Conservation (phyloP, 441 rosid genomes). For the Metrosideros polymorpha region DNA sequence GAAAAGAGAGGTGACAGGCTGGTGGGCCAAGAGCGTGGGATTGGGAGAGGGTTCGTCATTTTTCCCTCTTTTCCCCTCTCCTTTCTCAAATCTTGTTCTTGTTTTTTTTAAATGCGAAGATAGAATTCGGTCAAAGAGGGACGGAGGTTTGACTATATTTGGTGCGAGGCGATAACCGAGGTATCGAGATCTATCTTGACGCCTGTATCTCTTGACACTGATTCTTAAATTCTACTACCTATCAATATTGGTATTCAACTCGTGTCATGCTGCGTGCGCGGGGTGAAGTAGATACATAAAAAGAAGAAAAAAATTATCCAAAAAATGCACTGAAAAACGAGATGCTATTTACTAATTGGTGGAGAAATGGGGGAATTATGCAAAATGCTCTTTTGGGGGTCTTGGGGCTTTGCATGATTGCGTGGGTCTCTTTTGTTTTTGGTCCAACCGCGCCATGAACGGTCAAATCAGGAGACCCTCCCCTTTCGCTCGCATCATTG, state of each 20-base stretch:
- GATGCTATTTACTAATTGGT: no score
- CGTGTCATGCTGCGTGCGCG: no score
- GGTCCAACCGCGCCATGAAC: neutral
- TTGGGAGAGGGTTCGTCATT: neutral
- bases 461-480: neutral
- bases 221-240: neutral
- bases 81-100: neutral
- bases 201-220: neutral
- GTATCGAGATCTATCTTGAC: neutral
- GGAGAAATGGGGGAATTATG: no score
- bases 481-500: neutral
- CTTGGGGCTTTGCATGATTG: neutral
- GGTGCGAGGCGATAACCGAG: neutral
- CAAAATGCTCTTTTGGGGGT: neutral
- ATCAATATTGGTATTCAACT: fast-evolving
- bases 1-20: neutral
- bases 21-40: neutral
- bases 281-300: neutral
- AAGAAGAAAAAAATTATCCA: no score
- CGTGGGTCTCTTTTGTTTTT: neutral
- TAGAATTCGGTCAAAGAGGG: neutral
- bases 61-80: neutral
- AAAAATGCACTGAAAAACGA: no score
- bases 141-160: neutral
- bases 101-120: neutral